Evolutionary conservation across 2,329 filamentous ascomycete species (phyloP).

Genomic region (Thielaviopsis euricoi): DNA sequence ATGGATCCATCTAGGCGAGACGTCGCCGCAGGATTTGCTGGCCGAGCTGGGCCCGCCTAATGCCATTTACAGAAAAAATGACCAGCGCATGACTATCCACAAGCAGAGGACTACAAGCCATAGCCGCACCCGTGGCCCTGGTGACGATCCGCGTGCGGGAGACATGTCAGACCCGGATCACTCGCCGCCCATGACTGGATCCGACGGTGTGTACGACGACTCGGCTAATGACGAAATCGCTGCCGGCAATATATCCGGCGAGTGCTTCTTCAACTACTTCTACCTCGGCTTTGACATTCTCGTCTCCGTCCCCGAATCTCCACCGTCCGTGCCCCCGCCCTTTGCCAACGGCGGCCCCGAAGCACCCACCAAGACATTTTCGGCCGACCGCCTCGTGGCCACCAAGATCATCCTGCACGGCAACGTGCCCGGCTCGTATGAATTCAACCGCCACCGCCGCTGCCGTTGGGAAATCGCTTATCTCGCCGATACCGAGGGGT

Average conservation of each 20-base stretch:
- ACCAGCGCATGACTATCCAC: slow-evolving; percentile 78
- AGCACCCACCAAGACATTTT: slow-evolving; percentile 21
- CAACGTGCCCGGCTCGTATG: slow-evolving; percentile 89
- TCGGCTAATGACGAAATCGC: slow-evolving; percentile 40
- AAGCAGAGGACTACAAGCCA: slow-evolving; percentile 39
- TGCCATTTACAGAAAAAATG: slow-evolving; percentile 82
- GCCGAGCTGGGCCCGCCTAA: slow-evolving; percentile 85
- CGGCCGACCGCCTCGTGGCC: slow-evolving; percentile 55
- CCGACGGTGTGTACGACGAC: slow-evolving; percentile 48
- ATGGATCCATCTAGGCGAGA: slow-evolving; percentile 64
- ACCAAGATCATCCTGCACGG: slow-evolving; percentile 89
- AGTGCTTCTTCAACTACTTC: slow-evolving; percentile 96
- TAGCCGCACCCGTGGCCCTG: slow-evolving; percentile 24
- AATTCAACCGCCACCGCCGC: slow-evolving; percentile 86
- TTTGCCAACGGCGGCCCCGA: slow-evolving; percentile 12
- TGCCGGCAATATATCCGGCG: slow-evolving; percentile 40
- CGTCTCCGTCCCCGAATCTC: slow-evolving; percentile 56
- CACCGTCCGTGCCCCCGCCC: slow-evolving; percentile 47
- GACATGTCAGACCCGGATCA: slow-evolving; percentile 57
- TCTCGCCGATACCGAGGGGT: slow-evolving; percentile 17
- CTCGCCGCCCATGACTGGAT: slow-evolving; percentile 54
- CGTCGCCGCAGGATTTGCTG: slow-evolving; percentile 80
- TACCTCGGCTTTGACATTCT: slow-evolving; percentile 87
- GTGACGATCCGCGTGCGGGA: slow-evolving; percentile 30
- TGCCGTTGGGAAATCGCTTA: slow-evolving; percentile 70